Percentiles rank a stretch among this genome's conserved stretches.
Conservation (phyloP, 1,284 basidiomycete genomes). For the Fomitopsis schrenkii region DNA sequence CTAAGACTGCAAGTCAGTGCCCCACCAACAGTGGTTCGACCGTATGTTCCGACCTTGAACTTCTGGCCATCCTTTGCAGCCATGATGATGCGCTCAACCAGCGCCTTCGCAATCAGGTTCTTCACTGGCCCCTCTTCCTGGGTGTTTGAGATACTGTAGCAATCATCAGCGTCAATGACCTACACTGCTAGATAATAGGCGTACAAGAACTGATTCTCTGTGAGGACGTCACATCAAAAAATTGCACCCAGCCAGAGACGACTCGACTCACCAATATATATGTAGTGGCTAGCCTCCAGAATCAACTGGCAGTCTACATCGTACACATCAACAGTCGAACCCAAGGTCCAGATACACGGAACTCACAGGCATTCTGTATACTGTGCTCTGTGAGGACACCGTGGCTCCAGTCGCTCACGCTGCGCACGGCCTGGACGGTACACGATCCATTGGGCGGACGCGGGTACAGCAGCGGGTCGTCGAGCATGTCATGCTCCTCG, state of each 20-base stretch:
- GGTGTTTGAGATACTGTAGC: conserved; percentile 71
- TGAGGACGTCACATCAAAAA: not conserved
- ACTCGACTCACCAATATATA: conserved; percentile 73
- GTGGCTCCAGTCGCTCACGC: conserved; percentile 89
- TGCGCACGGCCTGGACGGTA: conserved; percentile 75
- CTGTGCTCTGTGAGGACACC: conserved; percentile 83
- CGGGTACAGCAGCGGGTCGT: conserved; percentile 29
- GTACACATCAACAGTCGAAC: conserved; percentile 7
- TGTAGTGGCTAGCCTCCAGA: conserved; percentile 77
- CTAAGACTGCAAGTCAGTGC: conserved; percentile 29
- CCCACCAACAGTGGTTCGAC: not conserved
- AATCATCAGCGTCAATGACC: not conserved
- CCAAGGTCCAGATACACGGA: not conserved
- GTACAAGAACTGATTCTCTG: conserved; percentile 94
- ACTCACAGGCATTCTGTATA: conserved; percentile 84
- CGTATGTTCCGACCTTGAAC: conserved; percentile 64
- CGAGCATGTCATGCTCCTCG: conserved; percentile 23
- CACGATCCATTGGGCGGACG: conserved; percentile 46
- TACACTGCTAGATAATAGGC: conserved; percentile 24
- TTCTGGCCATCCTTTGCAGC: conserved; percentile 68
- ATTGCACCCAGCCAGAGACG: no score
- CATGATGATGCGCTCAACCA: conserved; percentile 80
- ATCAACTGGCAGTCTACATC: conserved; percentile 78
- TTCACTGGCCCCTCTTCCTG: conserved; percentile 60
- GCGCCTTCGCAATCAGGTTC: conserved; percentile 79